These are phyloP conservation scores for Petunia hybrid DNA, from an alignment of 305 asterid genomes.

Conservation along the genomic window DNA sequence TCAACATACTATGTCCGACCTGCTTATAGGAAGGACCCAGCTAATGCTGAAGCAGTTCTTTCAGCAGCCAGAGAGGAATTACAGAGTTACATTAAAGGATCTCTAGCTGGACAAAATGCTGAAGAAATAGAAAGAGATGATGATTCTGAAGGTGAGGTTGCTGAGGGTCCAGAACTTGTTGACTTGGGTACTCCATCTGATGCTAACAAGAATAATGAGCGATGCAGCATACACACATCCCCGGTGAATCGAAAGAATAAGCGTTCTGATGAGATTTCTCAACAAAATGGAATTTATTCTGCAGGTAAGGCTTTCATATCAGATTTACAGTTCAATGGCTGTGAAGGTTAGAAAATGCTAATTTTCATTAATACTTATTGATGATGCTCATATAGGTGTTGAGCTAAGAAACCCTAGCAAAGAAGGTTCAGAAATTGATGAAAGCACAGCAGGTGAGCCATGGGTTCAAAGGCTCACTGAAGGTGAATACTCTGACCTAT, in stretches of 20 bases:
- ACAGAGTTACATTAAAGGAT: constrained; percentile 81
- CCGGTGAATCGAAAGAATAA: constrained; percentile 57
- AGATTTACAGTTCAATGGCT: background rate
- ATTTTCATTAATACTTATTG: constrained; percentile 30
- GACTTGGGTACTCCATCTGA: constrained; percentile 67
- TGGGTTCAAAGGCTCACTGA: constrained; percentile 98
- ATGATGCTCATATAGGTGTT: constrained; percentile 52
- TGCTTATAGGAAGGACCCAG: constrained; percentile 94
- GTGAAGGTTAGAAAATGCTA: constrained; percentile 2
- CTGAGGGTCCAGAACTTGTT: constrained; percentile 85
- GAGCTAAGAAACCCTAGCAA: constrained; percentile 53
- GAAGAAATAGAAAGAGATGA: constrained; percentile 96
- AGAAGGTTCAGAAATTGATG: constrained; percentile 82
- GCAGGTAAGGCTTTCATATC: constrained; percentile 47
- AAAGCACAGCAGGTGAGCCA: constrained; percentile 84
- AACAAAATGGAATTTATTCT: constrained; percentile 48
- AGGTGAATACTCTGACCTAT: constrained; percentile 95
- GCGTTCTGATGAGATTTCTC: constrained; percentile 50
- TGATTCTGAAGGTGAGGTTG: constrained; percentile 91
- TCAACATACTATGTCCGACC: constrained; percentile 95
- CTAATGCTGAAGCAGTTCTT: constrained; percentile 83
- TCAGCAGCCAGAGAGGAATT: constrained; percentile 90
- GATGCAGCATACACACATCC: constrained; percentile 49
- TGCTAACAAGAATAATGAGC: constrained; percentile 52
- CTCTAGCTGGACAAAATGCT: constrained; percentile 78